These are phyloP conservation scores for Clonostachys rhizophaga DNA, from an alignment of 2,329 filamentous ascomycete genomes.

Conservation along the genomic window DNA sequence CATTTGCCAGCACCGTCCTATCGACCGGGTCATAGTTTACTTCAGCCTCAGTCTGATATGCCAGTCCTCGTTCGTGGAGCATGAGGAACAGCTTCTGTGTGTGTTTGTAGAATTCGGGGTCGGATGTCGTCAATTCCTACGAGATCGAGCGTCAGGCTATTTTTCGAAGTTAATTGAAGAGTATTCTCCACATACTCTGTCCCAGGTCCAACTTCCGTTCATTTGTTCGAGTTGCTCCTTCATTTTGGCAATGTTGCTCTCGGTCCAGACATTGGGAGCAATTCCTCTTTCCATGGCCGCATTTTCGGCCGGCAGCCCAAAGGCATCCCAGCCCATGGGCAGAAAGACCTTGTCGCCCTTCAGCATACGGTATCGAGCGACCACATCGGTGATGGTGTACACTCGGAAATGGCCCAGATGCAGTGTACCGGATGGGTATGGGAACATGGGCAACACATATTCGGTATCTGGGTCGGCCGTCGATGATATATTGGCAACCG, in stretches of 20 bases:
- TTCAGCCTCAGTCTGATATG: conserved; percentile 76
- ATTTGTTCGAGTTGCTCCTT: conserved; percentile 74
- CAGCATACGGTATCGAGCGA: conserved; percentile 72
- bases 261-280: conserved; percentile 75
- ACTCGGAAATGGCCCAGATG: conserved; percentile 86
- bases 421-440: conserved; percentile 81
- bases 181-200: conserved; percentile 55
- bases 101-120: conserved; percentile 83
- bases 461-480: conserved; percentile 25
- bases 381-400: conserved; percentile 85
- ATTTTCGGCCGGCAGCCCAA: conserved; percentile 87
- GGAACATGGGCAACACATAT: conserved; percentile 89
- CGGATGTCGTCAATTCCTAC: conserved; percentile 82
- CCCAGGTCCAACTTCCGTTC: conserved; percentile 83
- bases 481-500: conserved; percentile 1
- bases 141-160: not conserved
- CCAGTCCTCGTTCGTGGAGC: conserved; percentile 68
- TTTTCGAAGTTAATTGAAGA: conserved; percentile 1
- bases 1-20: conserved; percentile 84
- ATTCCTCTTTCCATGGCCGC: conserved; percentile 80
- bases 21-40: conserved; percentile 92
- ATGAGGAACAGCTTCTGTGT: conserved; percentile 82
- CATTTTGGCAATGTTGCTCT: conserved; percentile 77
- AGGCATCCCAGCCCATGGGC: conserved; percentile 95
- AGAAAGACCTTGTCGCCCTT: conserved; percentile 72